A percentile compares a stretch with the other conserved stretches of the same genome.
These are phyloP conservation scores for Mucor lusitanicus DNA, from an alignment of 371 early-diverging fungal species.

Conservation along the genomic window DNA sequence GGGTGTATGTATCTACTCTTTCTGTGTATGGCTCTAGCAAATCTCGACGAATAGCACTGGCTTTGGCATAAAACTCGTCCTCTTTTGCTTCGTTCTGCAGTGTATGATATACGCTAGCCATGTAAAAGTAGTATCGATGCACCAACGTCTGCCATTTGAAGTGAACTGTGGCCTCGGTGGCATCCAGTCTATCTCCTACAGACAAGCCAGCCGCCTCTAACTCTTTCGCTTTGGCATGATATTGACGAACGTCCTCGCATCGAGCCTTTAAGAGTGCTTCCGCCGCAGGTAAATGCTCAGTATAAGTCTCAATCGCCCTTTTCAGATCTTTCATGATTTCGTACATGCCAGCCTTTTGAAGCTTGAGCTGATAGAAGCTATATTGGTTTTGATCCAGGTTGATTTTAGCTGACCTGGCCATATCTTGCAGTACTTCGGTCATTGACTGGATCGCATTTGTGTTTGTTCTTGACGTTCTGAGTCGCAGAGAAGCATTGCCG, in stretches of 20 bases:
- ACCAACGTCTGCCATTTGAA: slow-evolving; percentile 50
- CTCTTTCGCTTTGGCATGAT: slow-evolving; percentile 6
- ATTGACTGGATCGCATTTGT: not conserved
- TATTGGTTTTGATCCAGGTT: slow-evolving; percentile 13
- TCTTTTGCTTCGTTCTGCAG: slow-evolving; percentile 39
- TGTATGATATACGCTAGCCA: slow-evolving; percentile 56
- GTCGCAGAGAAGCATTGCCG: not conserved
- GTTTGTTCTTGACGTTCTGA: not conserved
- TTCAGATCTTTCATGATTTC: slow-evolving; percentile 27
- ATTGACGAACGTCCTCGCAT: not conserved
- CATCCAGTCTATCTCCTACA: not conserved
- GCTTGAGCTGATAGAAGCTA: not conserved
- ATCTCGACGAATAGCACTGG: slow-evolving; percentile 48
- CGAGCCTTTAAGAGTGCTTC: slow-evolving; percentile 8
- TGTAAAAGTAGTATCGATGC: slow-evolving; percentile 64
- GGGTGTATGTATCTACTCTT: slow-evolving; percentile 12
- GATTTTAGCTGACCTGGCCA: not conserved
- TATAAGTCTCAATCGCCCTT: slow-evolving; percentile 18
- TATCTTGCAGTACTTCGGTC: slow-evolving; percentile 1
- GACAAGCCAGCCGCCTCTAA: slow-evolving; percentile 11
- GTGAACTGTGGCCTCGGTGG: not conserved
- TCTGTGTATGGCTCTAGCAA: slow-evolving; percentile 32
- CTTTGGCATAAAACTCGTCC: slow-evolving; percentile 46
- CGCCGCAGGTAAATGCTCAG: not conserved
- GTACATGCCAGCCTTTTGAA: slow-evolving; percentile 37